Conservation (phyloP, 1,284 basidiomycete genomes). For the Heliocybe sulcata region DNA sequence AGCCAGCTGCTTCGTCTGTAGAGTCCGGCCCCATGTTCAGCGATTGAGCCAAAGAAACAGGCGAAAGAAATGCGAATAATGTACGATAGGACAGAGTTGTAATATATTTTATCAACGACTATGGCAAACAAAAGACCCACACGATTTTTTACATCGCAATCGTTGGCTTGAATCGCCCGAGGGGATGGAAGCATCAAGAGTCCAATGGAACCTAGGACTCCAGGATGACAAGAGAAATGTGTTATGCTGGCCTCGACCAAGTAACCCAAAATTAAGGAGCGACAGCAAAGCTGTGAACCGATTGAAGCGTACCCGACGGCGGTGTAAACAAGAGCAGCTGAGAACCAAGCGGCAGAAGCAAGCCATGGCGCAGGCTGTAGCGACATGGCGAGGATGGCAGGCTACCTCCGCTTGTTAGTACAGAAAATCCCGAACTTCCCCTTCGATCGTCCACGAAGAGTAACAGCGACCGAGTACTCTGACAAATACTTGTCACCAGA, state of each 20-base stretch:
- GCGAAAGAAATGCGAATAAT: not conserved
- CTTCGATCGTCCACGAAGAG: not conserved
- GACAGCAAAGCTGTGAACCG: too few species aligned
- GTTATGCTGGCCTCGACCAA: too few species aligned
- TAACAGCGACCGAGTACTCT: not conserved
- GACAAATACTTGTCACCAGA: not conserved
- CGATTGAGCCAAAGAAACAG: not conserved
- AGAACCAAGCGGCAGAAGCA: too few species aligned
- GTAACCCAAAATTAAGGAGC: too few species aligned
- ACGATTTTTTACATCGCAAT: too few species aligned
- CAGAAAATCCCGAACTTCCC: conserved; percentile 1
- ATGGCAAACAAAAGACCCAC: not conserved
- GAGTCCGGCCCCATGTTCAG: not conserved
- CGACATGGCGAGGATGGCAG: not conserved
- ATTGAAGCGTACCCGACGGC: too few species aligned
- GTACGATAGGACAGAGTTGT: not conserved
- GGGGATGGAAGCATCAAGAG: too few species aligned
- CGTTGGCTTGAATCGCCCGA: too few species aligned
- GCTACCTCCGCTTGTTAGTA: not conserved
- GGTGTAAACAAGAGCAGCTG: too few species aligned
- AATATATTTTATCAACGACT: not conserved
- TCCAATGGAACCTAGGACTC: too few species aligned
- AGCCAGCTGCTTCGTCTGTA: not conserved
- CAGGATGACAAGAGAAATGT: too few species aligned
- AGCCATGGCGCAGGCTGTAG: not conserved